Evolutionary conservation across 1,284 basidiomycete genomes (phyloP).

Genomic region (Exobasidium rhododendri): DNA sequence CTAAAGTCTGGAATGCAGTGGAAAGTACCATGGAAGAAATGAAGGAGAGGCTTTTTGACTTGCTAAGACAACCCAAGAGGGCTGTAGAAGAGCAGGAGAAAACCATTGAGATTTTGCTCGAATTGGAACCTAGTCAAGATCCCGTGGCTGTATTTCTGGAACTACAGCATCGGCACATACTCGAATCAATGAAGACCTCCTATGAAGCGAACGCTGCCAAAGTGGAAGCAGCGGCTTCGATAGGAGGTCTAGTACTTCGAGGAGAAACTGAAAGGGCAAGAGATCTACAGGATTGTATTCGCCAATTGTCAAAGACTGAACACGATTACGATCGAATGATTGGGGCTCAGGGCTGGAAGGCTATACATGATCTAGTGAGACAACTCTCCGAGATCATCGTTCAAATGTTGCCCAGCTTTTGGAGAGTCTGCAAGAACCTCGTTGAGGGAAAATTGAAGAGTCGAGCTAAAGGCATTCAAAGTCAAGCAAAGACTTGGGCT

Average conservation of each 20-base stretch:
- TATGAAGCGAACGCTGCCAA: constrained; percentile 58
- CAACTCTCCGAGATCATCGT: constrained; percentile 60
- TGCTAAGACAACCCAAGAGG: constrained; percentile 73
- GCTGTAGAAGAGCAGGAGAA: constrained; percentile 92
- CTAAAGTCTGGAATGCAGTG: constrained; percentile 93
- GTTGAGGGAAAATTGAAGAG: constrained; percentile 69
- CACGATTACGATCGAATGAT: constrained; percentile 28
- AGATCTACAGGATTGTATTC: constrained; percentile 52
- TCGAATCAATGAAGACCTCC: constrained; percentile 71
- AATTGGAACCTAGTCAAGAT: constrained; percentile 48
- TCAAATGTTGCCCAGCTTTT: constrained; percentile 78
- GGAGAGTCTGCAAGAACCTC: constrained; percentile 85
- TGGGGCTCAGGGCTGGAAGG: constrained; percentile 64
- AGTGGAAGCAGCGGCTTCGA: constrained; percentile 19
- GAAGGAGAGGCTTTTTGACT: constrained; percentile 70
- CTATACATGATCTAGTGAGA: constrained; percentile 65
- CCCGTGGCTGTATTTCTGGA: constrained; percentile 94
- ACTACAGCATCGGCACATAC: constrained; percentile 80
- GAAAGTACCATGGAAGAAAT: constrained; percentile 93
- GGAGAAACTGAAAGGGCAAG: constrained; percentile 63
- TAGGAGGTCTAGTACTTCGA: constrained; percentile 55
- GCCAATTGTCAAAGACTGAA: constrained; percentile 29
- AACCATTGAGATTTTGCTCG: constrained; percentile 69
- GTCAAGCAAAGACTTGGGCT: constrained; percentile 84
- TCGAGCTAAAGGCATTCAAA: constrained; percentile 67